Percentiles rank a stretch among this genome's conserved stretches.
Conservation (phyloP, 805 yeast genomes). For the Wickerhamiella siamensis region DNA sequence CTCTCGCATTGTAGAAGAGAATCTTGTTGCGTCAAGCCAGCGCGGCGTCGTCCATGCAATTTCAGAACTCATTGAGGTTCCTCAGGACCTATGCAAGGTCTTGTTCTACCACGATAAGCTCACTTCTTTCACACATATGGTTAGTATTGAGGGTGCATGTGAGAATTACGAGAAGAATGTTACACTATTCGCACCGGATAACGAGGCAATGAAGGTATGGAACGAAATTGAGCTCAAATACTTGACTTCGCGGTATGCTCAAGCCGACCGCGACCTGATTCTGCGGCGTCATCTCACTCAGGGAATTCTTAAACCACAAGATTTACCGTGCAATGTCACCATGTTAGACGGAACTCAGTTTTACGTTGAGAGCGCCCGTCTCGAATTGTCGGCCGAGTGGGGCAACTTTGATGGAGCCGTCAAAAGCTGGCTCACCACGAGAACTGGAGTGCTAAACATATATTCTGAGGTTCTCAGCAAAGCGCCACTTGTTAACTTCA, state of each 20-base stretch:
- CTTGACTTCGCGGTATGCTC: conserved; percentile 12
- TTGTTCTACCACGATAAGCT: conserved; percentile 8
- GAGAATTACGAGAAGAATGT: background rate
- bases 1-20: conserved; percentile 13
- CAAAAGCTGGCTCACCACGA: conserved; percentile 23
- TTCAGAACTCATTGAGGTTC: conserved; percentile 10
- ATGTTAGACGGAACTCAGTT: conserved; percentile 13
- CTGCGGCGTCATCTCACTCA: conserved; percentile 9
- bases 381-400: background rate
- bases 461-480: conserved; percentile 26
- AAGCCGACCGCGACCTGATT: conserved; percentile 9
- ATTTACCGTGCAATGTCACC: conserved; percentile 6
- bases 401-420: background rate
- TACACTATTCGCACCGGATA: conserved; percentile 13
- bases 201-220: conserved; percentile 8
- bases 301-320: conserved; percentile 4
- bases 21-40: conserved; percentile 15
- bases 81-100: conserved; percentile 10
- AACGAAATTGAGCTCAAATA: conserved; percentile 10
- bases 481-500: conserved; percentile 27
- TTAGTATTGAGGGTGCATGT: conserved; percentile 4
- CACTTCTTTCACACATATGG: conserved; percentile 10
- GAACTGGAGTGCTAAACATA: conserved; percentile 38
- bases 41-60: conserved; percentile 19
- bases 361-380: conserved; percentile 4